Conservation (phyloP, 1,139 yeast genomes). For the Geotrichum reessii region DNA sequence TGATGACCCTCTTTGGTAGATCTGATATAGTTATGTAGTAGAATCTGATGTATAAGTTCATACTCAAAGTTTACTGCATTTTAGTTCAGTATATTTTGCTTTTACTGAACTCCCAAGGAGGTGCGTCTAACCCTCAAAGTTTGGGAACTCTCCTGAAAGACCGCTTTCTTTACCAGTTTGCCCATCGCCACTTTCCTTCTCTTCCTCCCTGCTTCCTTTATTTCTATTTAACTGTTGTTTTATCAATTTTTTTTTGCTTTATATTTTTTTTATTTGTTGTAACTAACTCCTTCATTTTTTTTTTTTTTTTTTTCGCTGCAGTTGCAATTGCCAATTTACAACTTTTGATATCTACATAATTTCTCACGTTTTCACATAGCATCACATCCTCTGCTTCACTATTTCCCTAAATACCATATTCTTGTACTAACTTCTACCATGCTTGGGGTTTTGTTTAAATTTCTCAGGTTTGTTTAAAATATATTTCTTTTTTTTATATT, state of each 20-base stretch:
- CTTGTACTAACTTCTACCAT: constrained; percentile 10
- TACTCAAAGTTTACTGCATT: neutral
- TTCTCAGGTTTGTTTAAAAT: constrained; percentile 20
- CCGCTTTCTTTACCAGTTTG: neutral
- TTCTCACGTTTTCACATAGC: neutral
- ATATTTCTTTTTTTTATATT: neutral
- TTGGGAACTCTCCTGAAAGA: neutral
- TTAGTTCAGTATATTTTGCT: neutral
- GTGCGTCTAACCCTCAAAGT: neutral
- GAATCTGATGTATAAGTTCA: neutral
- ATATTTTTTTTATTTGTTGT: neutral
- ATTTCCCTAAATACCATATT: neutral
- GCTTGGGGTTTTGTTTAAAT: constrained; percentile 24
- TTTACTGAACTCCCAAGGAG: neutral
- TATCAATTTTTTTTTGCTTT: neutral
- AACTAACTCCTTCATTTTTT: neutral
- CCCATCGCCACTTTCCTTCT: neutral
- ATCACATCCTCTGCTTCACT: neutral
- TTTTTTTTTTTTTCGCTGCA: neutral
- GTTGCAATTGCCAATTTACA: neutral
- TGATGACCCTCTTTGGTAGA: neutral
- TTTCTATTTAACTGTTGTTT: neutral
- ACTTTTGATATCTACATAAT: neutral
- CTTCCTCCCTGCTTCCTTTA: neutral
- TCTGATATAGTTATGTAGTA: neutral